These are phyloP conservation scores for Aurinia saxatilis DNA, from an alignment of 345 rosid species.

Conservation along the genomic window DNA sequence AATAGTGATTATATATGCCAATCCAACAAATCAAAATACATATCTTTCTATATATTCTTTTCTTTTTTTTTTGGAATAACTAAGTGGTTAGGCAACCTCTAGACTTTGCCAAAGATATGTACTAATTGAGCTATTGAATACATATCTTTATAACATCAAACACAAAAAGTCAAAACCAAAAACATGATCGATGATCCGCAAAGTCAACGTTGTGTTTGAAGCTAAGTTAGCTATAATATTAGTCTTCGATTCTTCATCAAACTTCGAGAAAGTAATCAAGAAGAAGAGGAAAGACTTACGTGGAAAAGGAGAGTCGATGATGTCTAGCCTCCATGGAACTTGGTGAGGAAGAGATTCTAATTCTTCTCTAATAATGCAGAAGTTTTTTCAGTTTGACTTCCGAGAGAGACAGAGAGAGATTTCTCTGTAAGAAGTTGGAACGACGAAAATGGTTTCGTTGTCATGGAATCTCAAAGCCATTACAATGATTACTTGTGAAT, in stretches of 20 bases:
- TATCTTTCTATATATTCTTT: no score
- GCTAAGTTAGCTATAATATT: neutral
- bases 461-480: neutral
- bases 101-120: no score
- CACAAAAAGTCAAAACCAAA: no score
- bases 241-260: neutral
- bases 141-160: no score
- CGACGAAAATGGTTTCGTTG: no score
- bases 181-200: neutral
- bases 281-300: constrained; percentile 31
- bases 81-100: no score
- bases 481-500: neutral
- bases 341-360: constrained; percentile 18
- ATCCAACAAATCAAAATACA: neutral
- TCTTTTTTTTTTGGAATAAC: no score
- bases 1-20: neutral
- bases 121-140: no score
- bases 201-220: constrained; percentile 11
- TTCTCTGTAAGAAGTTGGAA: neutral
- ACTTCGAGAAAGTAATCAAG: neutral
- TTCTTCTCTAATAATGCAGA: neutral
- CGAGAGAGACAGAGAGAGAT: neutral
- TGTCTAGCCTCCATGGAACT: constrained; percentile 44
- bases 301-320: constrained; percentile 40
- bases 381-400: neutral